Base-by-base conservation (phyloP, 192 early-diverging fungal genomes). In the Backusella parvicylindrica region DNA sequence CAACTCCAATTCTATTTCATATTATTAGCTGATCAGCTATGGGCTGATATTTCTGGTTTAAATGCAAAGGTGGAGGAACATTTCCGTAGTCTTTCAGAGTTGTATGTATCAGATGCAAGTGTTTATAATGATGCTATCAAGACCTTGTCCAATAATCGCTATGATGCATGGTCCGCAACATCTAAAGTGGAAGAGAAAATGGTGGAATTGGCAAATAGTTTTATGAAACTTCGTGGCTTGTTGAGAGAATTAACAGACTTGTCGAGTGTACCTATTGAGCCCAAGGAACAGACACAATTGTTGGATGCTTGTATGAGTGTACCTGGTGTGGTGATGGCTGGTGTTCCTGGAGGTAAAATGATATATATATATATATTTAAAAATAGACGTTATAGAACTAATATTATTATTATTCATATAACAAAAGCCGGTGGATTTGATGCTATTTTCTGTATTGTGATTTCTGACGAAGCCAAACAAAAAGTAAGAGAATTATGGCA, bases 361-460 rank as follows among this genome's bases (percentile, higher is more conserved):
- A n/a, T n/a, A n/a, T n/a, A 31, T 41, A 1, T 13, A 1, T 28
- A 73, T 18, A 70, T 38, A 36, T 21, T 21, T 67, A 9, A 56
- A 38, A n/a, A n/a, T n/a, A n/a, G n/a, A n/a, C n/a, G n/a, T n/a
- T n/a, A n/a, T n/a, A n/a, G n/a, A n/a, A n/a, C n/a, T n/a, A n/a
- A n/a, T 33, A 35, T 32, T 60, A 60, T 40, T 65, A 32, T 47
- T n/a, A 33, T 63, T 50, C 6, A n/a, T 74, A n/a, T 74, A 33
- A 47, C 6, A 32, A 28, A 77, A 92, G 96, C 97, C 65, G 98
- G 98, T 47, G 98, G 98, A 5, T 98, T 89, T 70, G 98, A 99
- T 81, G 98, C 98, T 7, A 98, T 99, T 73, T 98, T 95, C 78
- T 96, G 94, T 70, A 85, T 99, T 49, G 85, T 87, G 35, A 60